Evolutionary conservation across 2,329 filamentous ascomycete species (phyloP), one percentile per base, ranked within the genome.

Genomic region (Lecanosticta acicola): DNA sequence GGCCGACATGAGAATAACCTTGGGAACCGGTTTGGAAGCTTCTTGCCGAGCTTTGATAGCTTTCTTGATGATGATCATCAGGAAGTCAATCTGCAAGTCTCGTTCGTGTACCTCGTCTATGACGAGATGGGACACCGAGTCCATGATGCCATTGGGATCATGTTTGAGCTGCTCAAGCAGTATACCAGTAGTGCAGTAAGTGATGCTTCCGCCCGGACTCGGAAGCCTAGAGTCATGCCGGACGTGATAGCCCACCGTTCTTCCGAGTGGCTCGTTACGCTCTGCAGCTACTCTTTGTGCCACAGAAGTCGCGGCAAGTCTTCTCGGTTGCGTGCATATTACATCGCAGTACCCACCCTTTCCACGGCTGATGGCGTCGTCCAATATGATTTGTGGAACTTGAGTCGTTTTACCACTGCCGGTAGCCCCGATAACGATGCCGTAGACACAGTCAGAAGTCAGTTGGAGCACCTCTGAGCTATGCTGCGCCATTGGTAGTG

Each of bases 51-150:
- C 48, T n/a, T 59, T 54, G 32, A 74, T 60, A 11, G 62, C 61
- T 35, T 66, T 66, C 54, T 71, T 75, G 40, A 76, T 52, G 10
- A 71, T 54, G 26, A 73, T 65, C 55, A 76, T 63, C 19, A 74
- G 58, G 48, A 74, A 68, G 45, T 76, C 73, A 21, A 72, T 69
- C 9, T 62, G 53, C 14, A 71, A 59, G 54, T 69, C 68, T 44
- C 71, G 66, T 49, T 74, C 72, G 49, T 76, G 72, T 14, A 76
- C 71, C 57, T 77, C 75, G 51, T 78, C 74, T 45, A 78, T 68
- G 33, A 77, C 55, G 14, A 77, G 59, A 52, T 77, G 72, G 3
- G 73, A 73, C 21, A 68, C 56, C 1, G 59, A 61, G 41, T 70
- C 65, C 20, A 76, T 51, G 14, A 68, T 53, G 1, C 59, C 56